Conservation (phyloP, 495 filamentous ascomycete genomes). For the Aspergillus sclerotiicarbonarius region DNA sequence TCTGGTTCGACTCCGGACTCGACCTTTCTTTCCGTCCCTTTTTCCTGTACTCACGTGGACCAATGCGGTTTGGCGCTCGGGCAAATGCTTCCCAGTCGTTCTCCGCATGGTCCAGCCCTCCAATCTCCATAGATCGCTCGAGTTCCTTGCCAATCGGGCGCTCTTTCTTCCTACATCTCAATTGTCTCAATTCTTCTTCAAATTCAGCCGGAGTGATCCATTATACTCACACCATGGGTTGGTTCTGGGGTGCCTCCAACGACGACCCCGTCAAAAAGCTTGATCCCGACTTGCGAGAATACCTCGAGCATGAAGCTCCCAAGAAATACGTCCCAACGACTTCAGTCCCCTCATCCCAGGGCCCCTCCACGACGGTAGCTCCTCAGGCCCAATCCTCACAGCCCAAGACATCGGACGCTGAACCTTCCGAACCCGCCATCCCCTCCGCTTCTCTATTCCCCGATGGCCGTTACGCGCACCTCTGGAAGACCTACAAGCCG, state of each 20-base stretch:
- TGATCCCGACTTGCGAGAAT: slow-evolving; percentile 80
- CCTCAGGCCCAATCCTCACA: slow-evolving; percentile 21
- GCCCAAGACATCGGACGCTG: slow-evolving; percentile 13
- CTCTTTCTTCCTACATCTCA: not conserved
- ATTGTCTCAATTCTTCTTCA: not conserved
- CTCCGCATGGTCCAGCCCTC: not conserved
- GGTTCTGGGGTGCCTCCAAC: slow-evolving; percentile 61
- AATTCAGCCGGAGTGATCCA: not conserved
- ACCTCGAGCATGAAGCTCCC: slow-evolving; percentile 79
- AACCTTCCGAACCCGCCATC: slow-evolving; percentile 45
- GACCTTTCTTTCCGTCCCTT: too few species aligned
- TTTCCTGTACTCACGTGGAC: too few species aligned
- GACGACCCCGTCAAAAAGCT: slow-evolving; percentile 77
- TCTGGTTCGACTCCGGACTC: too few species aligned
- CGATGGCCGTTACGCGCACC: slow-evolving; percentile 89
- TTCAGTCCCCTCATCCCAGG: slow-evolving; percentile 22
- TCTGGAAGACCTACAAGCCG: slow-evolving; percentile 87
- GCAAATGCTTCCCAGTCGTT: slow-evolving; percentile 1
- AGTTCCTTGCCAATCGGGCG: not conserved
- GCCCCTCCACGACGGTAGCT: slow-evolving; percentile 17
- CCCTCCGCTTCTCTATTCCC: slow-evolving; percentile 59
- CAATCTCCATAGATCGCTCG: not conserved
- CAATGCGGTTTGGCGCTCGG: slow-evolving; percentile 21
- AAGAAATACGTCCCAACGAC: slow-evolving; percentile 62
- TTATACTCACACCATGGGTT: slow-evolving; percentile 49